These are phyloP conservation scores for Entomophthora muscae DNA, from an alignment of 371 early-diverging fungal species.

Conservation along the genomic window DNA sequence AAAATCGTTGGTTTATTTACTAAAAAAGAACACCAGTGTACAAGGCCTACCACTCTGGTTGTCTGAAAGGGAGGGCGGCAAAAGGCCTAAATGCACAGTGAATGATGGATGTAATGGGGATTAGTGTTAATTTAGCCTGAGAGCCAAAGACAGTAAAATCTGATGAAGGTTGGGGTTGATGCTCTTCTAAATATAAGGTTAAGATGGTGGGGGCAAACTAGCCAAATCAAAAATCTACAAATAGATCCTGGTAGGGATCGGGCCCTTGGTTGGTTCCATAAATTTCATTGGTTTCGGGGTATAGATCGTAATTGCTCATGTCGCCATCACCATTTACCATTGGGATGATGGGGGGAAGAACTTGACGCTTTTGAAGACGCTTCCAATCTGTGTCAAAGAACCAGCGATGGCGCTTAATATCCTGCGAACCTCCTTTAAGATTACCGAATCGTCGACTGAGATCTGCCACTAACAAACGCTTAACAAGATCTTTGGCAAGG, in stretches of 20 bases:
- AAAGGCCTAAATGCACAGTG: no score
- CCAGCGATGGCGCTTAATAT: slow-evolving; percentile 90
- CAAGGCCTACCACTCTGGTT: no score
- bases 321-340: slow-evolving; percentile 73
- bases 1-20: no score
- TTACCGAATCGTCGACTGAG: slow-evolving; percentile 84
- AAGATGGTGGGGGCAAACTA: neutral
- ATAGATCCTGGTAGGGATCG: slow-evolving; percentile 7
- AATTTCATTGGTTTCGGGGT: slow-evolving; percentile 64
- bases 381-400: slow-evolving; percentile 88
- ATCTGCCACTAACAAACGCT: slow-evolving; percentile 70
- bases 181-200: neutral
- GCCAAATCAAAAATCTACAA: slow-evolving; percentile 6
- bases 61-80: no score
- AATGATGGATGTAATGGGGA: no score
- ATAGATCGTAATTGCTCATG: slow-evolving; percentile 85
- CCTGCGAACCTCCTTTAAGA: slow-evolving; percentile 67
- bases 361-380: slow-evolving; percentile 44
- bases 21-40: no score
- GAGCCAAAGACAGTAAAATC: no score
- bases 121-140: no score
- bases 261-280: slow-evolving; percentile 23
- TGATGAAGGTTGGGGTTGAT: no score
- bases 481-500: slow-evolving; percentile 73
- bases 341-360: slow-evolving; percentile 83